Evolutionary conservation across 2,329 filamentous ascomycete genomes (phyloP).

Genomic region (Ophiostoma populinum): DNA sequence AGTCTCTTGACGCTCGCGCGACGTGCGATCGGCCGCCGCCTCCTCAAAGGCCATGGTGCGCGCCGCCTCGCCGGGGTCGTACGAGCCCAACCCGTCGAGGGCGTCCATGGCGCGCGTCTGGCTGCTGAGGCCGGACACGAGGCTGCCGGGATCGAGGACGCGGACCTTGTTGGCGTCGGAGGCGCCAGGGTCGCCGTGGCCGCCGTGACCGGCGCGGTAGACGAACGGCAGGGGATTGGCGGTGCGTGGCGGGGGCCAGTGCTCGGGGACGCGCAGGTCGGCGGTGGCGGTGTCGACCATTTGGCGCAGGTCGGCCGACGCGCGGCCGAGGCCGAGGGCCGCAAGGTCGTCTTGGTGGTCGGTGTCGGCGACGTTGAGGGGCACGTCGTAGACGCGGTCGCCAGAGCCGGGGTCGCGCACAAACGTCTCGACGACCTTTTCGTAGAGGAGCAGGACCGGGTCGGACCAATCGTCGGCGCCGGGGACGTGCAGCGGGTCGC

Average conservation of each 20-base stretch:
- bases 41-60: background rate
- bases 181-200: background rate
- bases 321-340: background rate
- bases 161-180: background rate
- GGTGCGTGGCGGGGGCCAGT: background rate
- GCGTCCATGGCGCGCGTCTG: background rate
- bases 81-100: conserved; percentile 1
- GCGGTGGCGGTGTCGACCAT: background rate
- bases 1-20: no score
- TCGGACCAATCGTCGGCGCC: conserved; percentile 4
- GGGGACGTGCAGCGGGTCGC: background rate
- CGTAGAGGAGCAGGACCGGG: conserved; percentile 9
- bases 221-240: background rate
- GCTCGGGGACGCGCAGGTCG: conserved; percentile 1
- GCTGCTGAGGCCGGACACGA: background rate
- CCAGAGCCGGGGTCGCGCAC: background rate
- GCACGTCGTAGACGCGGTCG: conserved; percentile 7
- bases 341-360: background rate
- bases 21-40: no score
- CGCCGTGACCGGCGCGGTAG: background rate
- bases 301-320: no score
- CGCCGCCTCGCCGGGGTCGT: background rate
- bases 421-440: conserved; percentile 9
- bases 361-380: conserved; percentile 6
- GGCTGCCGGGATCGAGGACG: background rate